Evolutionary conservation across 805 yeast genomes (phyloP).

Genomic region (Dipodascus albidus): DNA sequence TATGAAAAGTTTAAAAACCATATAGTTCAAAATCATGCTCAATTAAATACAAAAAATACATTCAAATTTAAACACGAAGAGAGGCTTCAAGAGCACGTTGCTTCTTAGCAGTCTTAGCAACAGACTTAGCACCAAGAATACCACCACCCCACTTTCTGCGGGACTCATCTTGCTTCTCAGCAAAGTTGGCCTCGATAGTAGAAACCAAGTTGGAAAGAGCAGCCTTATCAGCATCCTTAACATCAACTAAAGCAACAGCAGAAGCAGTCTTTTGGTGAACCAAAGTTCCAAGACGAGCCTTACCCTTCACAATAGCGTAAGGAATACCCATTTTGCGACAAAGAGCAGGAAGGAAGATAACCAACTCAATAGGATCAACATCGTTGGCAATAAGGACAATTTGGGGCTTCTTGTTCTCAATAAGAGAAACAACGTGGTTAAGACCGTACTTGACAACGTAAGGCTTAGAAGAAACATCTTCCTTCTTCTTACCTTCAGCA

Average conservation of each 20-base stretch:
- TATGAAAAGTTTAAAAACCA: no score
- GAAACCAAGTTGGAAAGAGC: slow-evolving; percentile 87
- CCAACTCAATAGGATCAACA: slow-evolving; percentile 98
- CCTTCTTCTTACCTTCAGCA: slow-evolving; percentile 95
- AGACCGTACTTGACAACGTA: slow-evolving; percentile 95
- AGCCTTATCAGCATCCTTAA: slow-evolving; percentile 87
- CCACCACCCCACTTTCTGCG: slow-evolving; percentile 99
- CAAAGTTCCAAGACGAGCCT: slow-evolving; percentile 95
- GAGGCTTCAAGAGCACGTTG: slow-evolving; percentile 41
- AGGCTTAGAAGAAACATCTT: slow-evolving; percentile 95
- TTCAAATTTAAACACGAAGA: slow-evolving; percentile 21
- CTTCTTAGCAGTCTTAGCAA: slow-evolving; percentile 70
- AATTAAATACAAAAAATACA: not conserved
- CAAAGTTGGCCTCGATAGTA: slow-evolving; percentile 86
- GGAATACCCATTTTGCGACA: slow-evolving; percentile 99
- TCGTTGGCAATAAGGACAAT: slow-evolving; percentile 96
- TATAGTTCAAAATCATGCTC: not conserved
- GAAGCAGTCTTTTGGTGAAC: slow-evolving; percentile 97
- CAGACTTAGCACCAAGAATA: slow-evolving; percentile 89
- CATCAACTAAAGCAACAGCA: slow-evolving; percentile 95
- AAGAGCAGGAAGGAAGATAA: slow-evolving; percentile 94
- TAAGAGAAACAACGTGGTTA: slow-evolving; percentile 94
- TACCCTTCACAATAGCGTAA: slow-evolving; percentile 96
- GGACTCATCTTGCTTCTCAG: slow-evolving; percentile 86
- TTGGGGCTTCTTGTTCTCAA: slow-evolving; percentile 98